phyloP scores from a whole-genome alignment of 768 basidiomycete species.

The Myochromella boudieri region DNA sequence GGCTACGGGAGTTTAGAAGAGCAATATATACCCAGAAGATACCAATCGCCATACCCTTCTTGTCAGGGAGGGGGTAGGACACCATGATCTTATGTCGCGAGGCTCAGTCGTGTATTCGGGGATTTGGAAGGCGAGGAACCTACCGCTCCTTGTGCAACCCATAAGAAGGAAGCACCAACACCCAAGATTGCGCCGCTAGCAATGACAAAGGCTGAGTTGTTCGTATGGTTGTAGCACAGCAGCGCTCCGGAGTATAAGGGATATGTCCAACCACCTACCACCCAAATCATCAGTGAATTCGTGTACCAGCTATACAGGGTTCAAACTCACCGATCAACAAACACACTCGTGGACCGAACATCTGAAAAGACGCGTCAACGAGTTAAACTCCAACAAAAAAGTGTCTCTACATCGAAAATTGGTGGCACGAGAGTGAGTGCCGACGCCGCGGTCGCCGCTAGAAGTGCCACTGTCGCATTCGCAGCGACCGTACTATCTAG shows the following conservation, averaged over 20 bases:
- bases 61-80: constrained; percentile 27
- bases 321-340: constrained; percentile 21
- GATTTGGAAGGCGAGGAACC: constrained; percentile 1
- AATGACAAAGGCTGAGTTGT: constrained; percentile 27
- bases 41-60: constrained; percentile 26
- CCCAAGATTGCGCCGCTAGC: constrained; percentile 27
- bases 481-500: constrained; percentile 28
- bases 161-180: constrained; percentile 27
- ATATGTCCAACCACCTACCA: constrained; percentile 25
- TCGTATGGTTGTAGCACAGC: constrained; percentile 27
- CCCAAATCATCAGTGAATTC: background rate
- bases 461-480: constrained; percentile 26
- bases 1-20: no score
- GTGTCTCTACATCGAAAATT: constrained; percentile 23
- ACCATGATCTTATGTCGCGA: constrained; percentile 24
- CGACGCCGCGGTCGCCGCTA: constrained; percentile 28
- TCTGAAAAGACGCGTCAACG: constrained; percentile 11
- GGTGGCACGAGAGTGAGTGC: constrained; percentile 27
- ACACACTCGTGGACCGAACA: constrained; percentile 26
- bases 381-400: background rate
- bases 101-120: no score
- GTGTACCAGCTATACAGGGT: background rate
- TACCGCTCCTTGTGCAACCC: constrained; percentile 29
- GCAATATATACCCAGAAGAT: constrained; percentile 22
- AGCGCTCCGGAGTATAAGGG: constrained; percentile 27